Evolutionary conservation across 768 basidiomycete species (phyloP).

Genomic region (Hortiboletus flavorubellus): DNA sequence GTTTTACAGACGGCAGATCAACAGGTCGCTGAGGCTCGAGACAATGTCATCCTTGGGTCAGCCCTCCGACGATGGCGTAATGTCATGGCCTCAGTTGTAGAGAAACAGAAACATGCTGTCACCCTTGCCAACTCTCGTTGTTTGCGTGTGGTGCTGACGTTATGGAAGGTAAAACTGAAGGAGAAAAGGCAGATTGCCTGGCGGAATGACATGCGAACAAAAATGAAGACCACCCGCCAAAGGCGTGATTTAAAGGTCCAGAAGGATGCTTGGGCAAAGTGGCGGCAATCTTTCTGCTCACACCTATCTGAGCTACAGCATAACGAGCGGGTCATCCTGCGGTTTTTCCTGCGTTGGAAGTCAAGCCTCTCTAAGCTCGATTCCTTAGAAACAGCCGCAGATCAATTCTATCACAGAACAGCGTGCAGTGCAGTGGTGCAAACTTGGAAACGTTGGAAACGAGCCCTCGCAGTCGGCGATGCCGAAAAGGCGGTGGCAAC

Average conservation of each 20-base stretch:
- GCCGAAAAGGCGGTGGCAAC: slow-evolving; percentile 44
- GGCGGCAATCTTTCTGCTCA: slow-evolving; percentile 58
- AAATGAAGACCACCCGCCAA: slow-evolving; percentile 61
- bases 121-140: slow-evolving; percentile 42
- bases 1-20: slow-evolving; percentile 58
- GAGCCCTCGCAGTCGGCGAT: slow-evolving; percentile 39
- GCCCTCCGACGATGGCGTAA: slow-evolving; percentile 62
- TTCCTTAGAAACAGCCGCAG: slow-evolving; percentile 46
- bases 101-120: slow-evolving; percentile 42
- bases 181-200: slow-evolving; percentile 57
- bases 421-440: slow-evolving; percentile 38
- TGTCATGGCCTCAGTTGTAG: slow-evolving; percentile 33
- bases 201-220: slow-evolving; percentile 67
- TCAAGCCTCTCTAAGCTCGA: slow-evolving; percentile 38
- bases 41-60: slow-evolving; percentile 58
- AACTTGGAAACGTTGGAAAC: slow-evolving; percentile 60
- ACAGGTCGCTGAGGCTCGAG: slow-evolving; percentile 68
- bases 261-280: slow-evolving; percentile 60
- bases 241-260: slow-evolving; percentile 51
- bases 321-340: slow-evolving; percentile 39
- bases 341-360: slow-evolving; percentile 55
- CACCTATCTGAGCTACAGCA: slow-evolving; percentile 53
- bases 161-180: slow-evolving; percentile 56
- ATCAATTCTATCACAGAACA: slow-evolving; percentile 40
- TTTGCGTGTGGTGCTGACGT: slow-evolving; percentile 39